Evolutionary conservation across 1,284 basidiomycete genomes (phyloP).

Genomic region (Apiotrichum porosum): DNA sequence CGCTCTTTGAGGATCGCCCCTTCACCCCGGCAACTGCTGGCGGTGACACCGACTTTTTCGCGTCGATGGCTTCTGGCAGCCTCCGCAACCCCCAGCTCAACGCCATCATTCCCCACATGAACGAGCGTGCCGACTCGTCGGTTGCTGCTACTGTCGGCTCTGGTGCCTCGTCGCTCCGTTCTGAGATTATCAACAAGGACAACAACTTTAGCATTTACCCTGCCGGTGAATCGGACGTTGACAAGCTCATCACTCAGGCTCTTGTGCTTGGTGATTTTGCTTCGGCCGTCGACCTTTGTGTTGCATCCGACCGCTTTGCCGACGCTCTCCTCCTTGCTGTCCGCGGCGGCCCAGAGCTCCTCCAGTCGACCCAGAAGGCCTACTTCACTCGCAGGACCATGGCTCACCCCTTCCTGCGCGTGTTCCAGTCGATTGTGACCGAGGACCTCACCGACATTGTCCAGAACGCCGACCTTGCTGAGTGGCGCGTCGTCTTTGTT

Average conservation of each 20-base stretch:
- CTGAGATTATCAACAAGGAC: conserved; percentile 56
- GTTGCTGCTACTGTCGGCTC: conserved; percentile 87
- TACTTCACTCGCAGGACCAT: conserved; percentile 84
- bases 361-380: conserved; percentile 82
- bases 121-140: conserved; percentile 73
- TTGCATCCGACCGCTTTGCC: conserved; percentile 84
- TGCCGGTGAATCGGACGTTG: conserved; percentile 76
- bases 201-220: conserved; percentile 92
- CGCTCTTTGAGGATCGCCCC: conserved; percentile 53
- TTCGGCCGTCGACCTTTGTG: conserved; percentile 84
- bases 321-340: conserved; percentile 92
- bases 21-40: conserved; percentile 54
- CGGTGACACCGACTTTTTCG: conserved; percentile 77
- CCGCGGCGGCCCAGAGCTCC: conserved; percentile 82
- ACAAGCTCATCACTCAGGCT: conserved; percentile 84
- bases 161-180: conserved; percentile 74
- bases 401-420: conserved; percentile 77
- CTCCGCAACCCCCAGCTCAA: conserved; percentile 58
- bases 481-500: conserved; percentile 97
- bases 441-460: conserved; percentile 90
- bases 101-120: conserved; percentile 69
- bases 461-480: conserved; percentile 87
- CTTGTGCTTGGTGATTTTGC: conserved; percentile 92
- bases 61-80: conserved; percentile 58
- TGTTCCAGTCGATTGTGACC: conserved; percentile 92